Conservation (phyloP, 1,284 basidiomycete genomes). For the Trichosporon sp. region DNA sequence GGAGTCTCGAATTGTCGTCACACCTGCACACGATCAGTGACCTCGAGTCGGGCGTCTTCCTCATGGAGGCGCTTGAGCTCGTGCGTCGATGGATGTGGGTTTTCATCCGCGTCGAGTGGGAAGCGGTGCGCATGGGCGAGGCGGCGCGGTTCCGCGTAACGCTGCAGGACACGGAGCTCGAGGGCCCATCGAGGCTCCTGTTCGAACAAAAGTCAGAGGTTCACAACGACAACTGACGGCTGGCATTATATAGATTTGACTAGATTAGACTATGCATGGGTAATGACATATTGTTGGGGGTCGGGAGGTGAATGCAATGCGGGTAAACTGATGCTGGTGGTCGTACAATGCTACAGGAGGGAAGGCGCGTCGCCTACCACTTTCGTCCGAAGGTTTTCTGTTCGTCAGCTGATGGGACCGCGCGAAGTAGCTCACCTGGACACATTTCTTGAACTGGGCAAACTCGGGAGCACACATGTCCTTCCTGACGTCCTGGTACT, state of each 20-base stretch:
- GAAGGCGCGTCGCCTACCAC: constrained; percentile 39
- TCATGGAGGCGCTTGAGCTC: constrained; percentile 88
- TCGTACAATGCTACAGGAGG: constrained; percentile 5
- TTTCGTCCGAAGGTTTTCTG: constrained; percentile 52
- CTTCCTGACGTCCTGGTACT: constrained; percentile 56
- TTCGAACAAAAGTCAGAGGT: constrained; percentile 32
- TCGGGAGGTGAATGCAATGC: neutral
- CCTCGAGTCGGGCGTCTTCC: constrained; percentile 81
- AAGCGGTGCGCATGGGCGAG: constrained; percentile 67
- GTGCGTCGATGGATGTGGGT: constrained; percentile 94
- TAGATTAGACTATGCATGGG: constrained; percentile 26
- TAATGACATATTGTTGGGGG: constrained; percentile 12
- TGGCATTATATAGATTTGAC: constrained; percentile 2
- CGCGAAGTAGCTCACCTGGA: constrained; percentile 49
- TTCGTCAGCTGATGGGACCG: neutral
- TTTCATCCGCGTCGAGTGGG: constrained; percentile 94
- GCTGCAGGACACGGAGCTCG: constrained; percentile 4
- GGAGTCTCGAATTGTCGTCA: constrained; percentile 87
- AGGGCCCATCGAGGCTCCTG: constrained; percentile 28
- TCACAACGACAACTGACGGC: constrained; percentile 3
- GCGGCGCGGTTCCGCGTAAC: constrained; percentile 35
- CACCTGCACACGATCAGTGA: constrained; percentile 83
- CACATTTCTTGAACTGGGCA: constrained; percentile 57
- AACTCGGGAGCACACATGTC: constrained; percentile 59
- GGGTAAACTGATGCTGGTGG: neutral